phyloP scores from a whole-genome alignment of 23 red algal species.

The Cyanidiococcus yangmingshanensis region DNA sequence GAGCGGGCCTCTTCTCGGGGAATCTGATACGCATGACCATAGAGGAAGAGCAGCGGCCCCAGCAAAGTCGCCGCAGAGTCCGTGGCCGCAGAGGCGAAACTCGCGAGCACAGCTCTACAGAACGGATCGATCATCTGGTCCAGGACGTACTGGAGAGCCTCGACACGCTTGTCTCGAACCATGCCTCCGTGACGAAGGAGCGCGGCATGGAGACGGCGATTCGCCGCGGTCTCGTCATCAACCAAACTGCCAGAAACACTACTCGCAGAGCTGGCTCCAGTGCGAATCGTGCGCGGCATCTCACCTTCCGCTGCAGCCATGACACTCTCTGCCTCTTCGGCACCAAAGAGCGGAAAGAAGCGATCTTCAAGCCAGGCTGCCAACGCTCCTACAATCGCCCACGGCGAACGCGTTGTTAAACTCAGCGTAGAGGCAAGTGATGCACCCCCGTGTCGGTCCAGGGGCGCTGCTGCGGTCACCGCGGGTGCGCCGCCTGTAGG shows the following conservation, averaged over 20 bases:
- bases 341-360: slow-evolving; percentile 12
- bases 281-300: neutral
- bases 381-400: slow-evolving; percentile 5
- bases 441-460: neutral
- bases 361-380: slow-evolving; percentile 11
- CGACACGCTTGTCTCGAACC: neutral
- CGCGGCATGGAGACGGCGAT: neutral
- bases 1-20: neutral
- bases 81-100: slow-evolving; percentile 8
- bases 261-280: neutral
- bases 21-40: neutral
- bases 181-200: neutral
- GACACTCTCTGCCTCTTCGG: slow-evolving; percentile 5
- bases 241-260: neutral
- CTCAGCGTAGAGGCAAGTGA: neutral
- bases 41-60: slow-evolving; percentile 17
- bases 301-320: slow-evolving; percentile 16
- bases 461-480: neutral
- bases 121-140: slow-evolving; percentile 15
- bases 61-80: neutral
- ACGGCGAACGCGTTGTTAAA: slow-evolving; percentile 5
- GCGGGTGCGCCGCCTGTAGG: neutral
- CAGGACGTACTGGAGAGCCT: neutral
- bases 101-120: neutral
- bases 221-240: neutral